These are phyloP conservation scores for Brassica balearica DNA, from an alignment of 441 rosid species.

Conservation along the genomic window DNA sequence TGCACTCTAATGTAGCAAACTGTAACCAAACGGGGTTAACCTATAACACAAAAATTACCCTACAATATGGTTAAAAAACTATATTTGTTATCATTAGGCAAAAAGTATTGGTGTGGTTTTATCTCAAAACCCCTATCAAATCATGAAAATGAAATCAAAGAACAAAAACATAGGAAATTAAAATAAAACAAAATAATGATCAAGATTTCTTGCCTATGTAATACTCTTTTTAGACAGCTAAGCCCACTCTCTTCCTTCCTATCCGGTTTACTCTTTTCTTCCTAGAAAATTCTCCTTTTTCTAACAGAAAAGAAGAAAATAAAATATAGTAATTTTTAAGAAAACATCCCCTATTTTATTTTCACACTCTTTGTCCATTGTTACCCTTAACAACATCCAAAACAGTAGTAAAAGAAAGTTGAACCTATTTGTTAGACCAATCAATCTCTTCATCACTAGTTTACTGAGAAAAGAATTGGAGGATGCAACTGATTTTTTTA, in stretches of 20 bases:
- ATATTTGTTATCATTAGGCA: slow-evolving; percentile 15
- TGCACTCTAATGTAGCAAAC: neutral
- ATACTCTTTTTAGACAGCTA: too few species aligned
- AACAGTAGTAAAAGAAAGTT: neutral
- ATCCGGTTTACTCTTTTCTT: neutral
- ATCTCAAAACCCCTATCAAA: neutral
- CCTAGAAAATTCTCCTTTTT: neutral
- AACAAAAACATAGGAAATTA: neutral
- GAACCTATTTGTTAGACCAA: neutral
- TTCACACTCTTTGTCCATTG: neutral
- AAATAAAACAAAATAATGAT: slow-evolving; percentile 17
- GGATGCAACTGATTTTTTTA: neutral
- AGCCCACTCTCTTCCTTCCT: neutral
- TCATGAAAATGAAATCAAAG: slow-evolving; percentile 17
- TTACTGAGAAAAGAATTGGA: too few species aligned
- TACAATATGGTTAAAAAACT: neutral
- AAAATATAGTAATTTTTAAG: neutral
- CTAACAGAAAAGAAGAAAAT: neutral
- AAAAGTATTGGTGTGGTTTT: slow-evolving; percentile 17
- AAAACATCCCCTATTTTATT: neutral
- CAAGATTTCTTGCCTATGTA: slow-evolving; percentile 29
- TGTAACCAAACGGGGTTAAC: neutral
- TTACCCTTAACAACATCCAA: neutral
- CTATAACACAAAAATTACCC: neutral
- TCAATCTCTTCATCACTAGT: neutral